Base-by-base conservation (phyloP, 2,329 filamentous ascomycete genomes). In the Chaetothyriales sp. region DNA sequence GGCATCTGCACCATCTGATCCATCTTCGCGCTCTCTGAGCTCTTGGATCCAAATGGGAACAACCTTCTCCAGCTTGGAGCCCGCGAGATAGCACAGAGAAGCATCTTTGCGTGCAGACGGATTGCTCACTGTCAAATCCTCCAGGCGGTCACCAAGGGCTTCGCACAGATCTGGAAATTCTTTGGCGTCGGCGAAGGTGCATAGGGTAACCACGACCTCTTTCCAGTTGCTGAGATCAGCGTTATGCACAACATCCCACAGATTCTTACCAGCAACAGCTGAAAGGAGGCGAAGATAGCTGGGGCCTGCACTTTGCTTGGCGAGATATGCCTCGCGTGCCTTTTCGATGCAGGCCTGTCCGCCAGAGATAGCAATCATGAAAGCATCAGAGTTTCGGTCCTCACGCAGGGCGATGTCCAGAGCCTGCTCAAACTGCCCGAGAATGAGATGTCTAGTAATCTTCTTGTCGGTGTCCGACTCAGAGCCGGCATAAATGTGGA, bases 211-310 rank as follows among this genome's bases (percentile, higher is more conserved):
- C 85, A 98, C 93, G 2, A 90, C 83, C 68, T 96, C 92, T 70
- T 93, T 96, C 93, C 92, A 98, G 68, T 92, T 85, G 49, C 78
- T 77, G 45, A 98, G 72, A 62, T 95, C 86, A 6, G 90, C 92
- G 62, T 98, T 98, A 70, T 96, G 87, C 6, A 96, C 92, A 45
- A 96, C 78, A 69, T 98, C 92, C 92, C 90, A 96, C 1, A 98
- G 76, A 63, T 98, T 95, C 74, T 96, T 96, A 55, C 85, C 82
- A 51, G 95, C 89, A 48, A 98, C 86, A 5, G 90, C 95, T 48
- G 86, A 83, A 50, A 98, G 75, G 7, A 98, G 75, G 44, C 93
- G 83, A 51, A 96, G 73, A 63, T 98, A 98, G 68, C 90, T 96
- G 1, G 93, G 90, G 25, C 83, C 82, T 52, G 83, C 82, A 6